Conservation (phyloP, 106 monocot species). For the Dendrobium huoshanense region DNA sequence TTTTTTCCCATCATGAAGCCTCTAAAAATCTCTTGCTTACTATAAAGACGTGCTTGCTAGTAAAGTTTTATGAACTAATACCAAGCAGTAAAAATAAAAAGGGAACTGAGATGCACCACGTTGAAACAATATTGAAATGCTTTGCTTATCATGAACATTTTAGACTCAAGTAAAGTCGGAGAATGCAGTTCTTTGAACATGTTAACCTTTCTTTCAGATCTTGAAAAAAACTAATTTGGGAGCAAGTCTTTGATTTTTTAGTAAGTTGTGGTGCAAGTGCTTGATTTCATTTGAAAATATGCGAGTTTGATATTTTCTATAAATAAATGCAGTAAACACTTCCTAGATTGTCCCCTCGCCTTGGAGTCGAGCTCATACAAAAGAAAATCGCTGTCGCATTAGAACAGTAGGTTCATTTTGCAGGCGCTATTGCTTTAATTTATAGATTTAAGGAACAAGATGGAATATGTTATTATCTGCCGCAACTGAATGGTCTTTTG, state of each 20-base stretch:
- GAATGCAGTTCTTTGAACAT: neutral
- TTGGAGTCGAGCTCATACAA: conserved; percentile 74
- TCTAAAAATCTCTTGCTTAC: too few species aligned
- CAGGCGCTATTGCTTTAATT: neutral
- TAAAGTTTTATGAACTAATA: too few species aligned
- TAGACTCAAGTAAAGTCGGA: neutral
- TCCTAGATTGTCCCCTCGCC: conserved; percentile 81
- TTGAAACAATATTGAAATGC: neutral
- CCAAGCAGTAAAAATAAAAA: too few species aligned
- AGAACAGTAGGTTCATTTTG: conserved; percentile 21
- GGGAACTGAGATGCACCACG: too few species aligned
- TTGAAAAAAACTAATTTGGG: neutral
- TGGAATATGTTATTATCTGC: neutral
- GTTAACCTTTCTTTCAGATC: neutral
- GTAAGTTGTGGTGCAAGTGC: neutral
- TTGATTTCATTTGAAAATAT: conserved; percentile 1
- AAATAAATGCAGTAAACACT: conserved; percentile 57
- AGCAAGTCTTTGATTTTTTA: neutral
- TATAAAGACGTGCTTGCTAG: too few species aligned
- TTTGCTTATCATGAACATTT: neutral
- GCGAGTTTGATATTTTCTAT: neutral
- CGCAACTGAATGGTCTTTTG: neutral
- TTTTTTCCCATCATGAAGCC: too few species aligned
- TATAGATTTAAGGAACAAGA: neutral
- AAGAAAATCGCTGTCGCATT: conserved; percentile 74